Percentiles rank a stretch among this genome's conserved stretches.
Evolutionary conservation across 2,329 filamentous ascomycete species (phyloP).

Genomic region (Alternaria panax): DNA sequence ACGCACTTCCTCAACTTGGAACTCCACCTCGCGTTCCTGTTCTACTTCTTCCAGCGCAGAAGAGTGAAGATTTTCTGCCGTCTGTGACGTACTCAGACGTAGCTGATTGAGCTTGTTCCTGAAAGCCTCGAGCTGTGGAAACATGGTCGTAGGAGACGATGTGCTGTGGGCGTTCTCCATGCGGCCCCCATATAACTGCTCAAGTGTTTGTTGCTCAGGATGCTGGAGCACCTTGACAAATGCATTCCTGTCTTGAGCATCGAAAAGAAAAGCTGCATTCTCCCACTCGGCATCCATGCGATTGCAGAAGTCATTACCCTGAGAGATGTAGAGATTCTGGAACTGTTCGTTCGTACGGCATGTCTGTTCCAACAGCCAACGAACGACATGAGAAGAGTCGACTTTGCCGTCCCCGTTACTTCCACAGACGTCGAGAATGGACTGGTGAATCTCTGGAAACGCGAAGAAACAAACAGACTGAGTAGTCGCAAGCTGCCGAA

Average conservation of each 20-base stretch:
- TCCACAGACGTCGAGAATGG: constrained; percentile 61
- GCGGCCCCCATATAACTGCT: constrained; percentile 43
- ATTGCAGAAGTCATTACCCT: constrained; percentile 68
- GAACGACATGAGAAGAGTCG: constrained; percentile 47
- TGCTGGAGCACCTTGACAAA: constrained; percentile 58
- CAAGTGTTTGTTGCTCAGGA: constrained; percentile 63
- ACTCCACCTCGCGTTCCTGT: constrained; percentile 65
- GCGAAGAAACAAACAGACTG: constrained; percentile 62
- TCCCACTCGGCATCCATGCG: constrained; percentile 58
- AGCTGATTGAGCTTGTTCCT: too few species aligned
- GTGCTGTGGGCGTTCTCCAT: too few species aligned
- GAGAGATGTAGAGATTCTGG: constrained; percentile 61
- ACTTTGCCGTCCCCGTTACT: constrained; percentile 15
- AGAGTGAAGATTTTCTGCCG: constrained; percentile 33
- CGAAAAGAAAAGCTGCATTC: constrained; percentile 52
- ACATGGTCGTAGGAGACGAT: too few species aligned
- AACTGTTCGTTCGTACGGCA: constrained; percentile 64
- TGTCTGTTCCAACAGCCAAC: constrained; percentile 69
- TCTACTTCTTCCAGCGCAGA: constrained; percentile 65
- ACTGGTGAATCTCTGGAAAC: constrained; percentile 66
- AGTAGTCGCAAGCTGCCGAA: constrained; percentile 62
- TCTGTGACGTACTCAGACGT: constrained; percentile 34
- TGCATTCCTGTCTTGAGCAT: constrained; percentile 41
- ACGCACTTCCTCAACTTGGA: constrained; percentile 64
- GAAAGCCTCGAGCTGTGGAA: too few species aligned